Conservation (phyloP, 257 asterid species). For the Paraleonurus japonicus region DNA sequence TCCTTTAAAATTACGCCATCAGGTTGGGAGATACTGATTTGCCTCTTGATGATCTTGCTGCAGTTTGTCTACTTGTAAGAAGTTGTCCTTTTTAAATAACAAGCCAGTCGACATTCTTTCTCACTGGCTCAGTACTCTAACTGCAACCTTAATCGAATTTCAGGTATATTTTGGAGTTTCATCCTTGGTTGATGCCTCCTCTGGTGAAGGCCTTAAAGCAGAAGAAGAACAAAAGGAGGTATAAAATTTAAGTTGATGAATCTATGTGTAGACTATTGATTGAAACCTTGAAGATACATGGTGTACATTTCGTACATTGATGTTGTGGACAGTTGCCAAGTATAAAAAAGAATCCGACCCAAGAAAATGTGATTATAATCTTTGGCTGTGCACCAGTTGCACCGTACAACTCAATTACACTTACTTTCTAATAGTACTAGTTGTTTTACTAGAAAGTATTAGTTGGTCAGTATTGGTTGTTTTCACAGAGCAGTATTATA, state of each 20-base stretch:
- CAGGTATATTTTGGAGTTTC: slow-evolving; percentile 97
- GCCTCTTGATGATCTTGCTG: slow-evolving; percentile 96
- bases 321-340: no score
- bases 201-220: slow-evolving; percentile 69
- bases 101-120: not conserved
- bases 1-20: slow-evolving; percentile 19
- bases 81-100: not conserved
- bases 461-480: no score
- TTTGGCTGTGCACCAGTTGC: no score
- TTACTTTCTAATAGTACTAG: no score
- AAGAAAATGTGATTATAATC: no score
- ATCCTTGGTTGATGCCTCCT: slow-evolving; percentile 83
- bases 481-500: no score
- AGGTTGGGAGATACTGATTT: slow-evolving; percentile 81
- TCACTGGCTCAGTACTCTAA: not conserved
- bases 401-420: no score
- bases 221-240: slow-evolving; percentile 99
- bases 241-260: not conserved
- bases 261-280: not conserved
- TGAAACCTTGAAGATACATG: no score
- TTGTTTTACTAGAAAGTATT: no score
- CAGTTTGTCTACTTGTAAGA: slow-evolving; percentile 84
- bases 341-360: no score
- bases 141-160: slow-evolving; percentile 6
- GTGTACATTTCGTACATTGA: no score